Percentiles rank a stretch among this genome's conserved stretches.
Conservation (phyloP, 768 basidiomycete genomes). For the Myochromella boudieri region DNA sequence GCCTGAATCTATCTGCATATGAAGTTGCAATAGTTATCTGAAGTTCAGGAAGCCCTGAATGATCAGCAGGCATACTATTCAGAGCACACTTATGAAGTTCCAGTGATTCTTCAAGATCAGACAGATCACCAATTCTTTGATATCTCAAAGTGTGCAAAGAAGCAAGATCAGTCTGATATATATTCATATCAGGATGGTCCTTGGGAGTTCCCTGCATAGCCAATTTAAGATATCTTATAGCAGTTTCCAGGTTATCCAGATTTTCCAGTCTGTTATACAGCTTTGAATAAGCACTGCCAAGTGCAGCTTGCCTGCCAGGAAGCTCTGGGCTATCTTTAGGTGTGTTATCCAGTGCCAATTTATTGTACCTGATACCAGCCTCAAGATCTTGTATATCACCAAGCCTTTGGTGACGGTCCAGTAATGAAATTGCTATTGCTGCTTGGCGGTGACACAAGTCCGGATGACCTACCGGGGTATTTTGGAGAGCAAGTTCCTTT, state of each 20-base stretch:
- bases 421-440: constrained; percentile 4
- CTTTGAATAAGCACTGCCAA: constrained; percentile 16
- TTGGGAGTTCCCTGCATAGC: not conserved
- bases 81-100: constrained; percentile 1
- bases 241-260: constrained; percentile 21
- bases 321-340: constrained; percentile 4
- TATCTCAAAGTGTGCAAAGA: constrained; percentile 2
- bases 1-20: not conserved
- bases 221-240: not conserved
- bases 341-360: constrained; percentile 5
- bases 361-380: constrained; percentile 11
- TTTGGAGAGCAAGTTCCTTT: constrained; percentile 2
- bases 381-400: constrained; percentile 19
- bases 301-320: constrained; percentile 15
- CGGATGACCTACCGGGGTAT: constrained; percentile 11
- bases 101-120: constrained; percentile 3
- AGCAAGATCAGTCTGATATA: not conserved
- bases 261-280: constrained; percentile 20
- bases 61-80: not conserved
- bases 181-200: constrained; percentile 1
- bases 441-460: constrained; percentile 5
- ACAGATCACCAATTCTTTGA: constrained; percentile 1
- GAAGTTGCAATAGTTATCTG: not conserved
- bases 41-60: not conserved
- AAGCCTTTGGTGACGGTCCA: not conserved